Conservation (phyloP, 1,284 basidiomycete species). For the Prillingera fragicola region DNA sequence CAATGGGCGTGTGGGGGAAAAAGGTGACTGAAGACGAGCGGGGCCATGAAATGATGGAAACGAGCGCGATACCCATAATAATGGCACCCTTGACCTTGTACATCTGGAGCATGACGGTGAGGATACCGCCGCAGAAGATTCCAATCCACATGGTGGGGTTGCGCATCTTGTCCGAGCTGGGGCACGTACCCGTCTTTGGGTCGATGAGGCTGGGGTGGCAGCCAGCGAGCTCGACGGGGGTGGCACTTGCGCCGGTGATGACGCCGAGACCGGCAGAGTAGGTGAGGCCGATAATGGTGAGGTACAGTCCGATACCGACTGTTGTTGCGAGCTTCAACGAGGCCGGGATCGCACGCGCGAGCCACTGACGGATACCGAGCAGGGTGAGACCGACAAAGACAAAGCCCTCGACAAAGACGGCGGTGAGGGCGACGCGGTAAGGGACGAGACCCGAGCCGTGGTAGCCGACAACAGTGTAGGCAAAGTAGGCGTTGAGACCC, state of each 20-base stretch:
- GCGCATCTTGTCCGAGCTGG: constrained; percentile 52
- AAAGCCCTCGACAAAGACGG: constrained; percentile 84
- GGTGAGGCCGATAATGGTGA: constrained; percentile 51
- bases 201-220: constrained; percentile 52
- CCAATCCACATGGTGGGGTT: constrained; percentile 62
- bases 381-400: constrained; percentile 76
- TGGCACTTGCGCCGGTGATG: constrained; percentile 66
- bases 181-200: constrained; percentile 55
- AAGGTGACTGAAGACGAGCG: constrained; percentile 70
- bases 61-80: constrained; percentile 59
- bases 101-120: constrained; percentile 72
- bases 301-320: constrained; percentile 77
- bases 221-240: constrained; percentile 74
- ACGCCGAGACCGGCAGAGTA: constrained; percentile 65
- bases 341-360: constrained; percentile 79
- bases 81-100: constrained; percentile 70
- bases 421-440: constrained; percentile 76
- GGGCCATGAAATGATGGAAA: constrained; percentile 84
- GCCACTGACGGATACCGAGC: constrained; percentile 82
- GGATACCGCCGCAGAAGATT: constrained; percentile 76
- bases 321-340: constrained; percentile 79
- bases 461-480: constrained; percentile 80
- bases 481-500: constrained; percentile 82
- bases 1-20: constrained; percentile 67
- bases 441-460: constrained; percentile 64